Percentiles rank a stretch among this genome's conserved stretches.
These are phyloP conservation scores for Clarireedia sp. DNA, from an alignment of 2,329 filamentous ascomycete genomes.

Conservation along the genomic window DNA sequence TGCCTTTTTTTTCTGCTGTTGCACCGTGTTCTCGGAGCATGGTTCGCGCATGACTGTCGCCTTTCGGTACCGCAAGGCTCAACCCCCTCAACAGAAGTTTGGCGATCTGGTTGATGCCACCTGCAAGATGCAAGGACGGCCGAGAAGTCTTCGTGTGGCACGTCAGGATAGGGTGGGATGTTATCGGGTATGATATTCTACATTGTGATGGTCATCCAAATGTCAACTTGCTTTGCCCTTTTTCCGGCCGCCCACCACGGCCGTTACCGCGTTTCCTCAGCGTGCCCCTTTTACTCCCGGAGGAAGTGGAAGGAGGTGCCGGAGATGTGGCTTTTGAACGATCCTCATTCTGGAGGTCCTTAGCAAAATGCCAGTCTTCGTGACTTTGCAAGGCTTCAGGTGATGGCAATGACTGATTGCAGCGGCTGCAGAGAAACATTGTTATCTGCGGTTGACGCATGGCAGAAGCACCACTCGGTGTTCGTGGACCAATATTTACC, in stretches of 20 bases:
- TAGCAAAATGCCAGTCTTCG: slow-evolving; percentile 90
- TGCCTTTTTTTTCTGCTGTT: background rate
- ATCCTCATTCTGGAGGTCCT: slow-evolving; percentile 60
- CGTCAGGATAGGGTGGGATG: slow-evolving; percentile 18
- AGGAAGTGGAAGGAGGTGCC: slow-evolving; percentile 16
- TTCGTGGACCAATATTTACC: slow-evolving; percentile 25
- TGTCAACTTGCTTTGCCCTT: slow-evolving; percentile 51
- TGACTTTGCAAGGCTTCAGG: slow-evolving; percentile 63
- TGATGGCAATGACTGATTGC: slow-evolving; percentile 51
- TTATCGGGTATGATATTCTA: slow-evolving; percentile 1
- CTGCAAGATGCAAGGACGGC: slow-evolving; percentile 8
- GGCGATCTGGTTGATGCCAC: background rate
- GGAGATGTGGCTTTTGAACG: slow-evolving; percentile 10
- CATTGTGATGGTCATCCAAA: slow-evolving; percentile 34
- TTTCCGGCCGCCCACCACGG: slow-evolving; percentile 34
- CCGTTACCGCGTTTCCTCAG: slow-evolving; percentile 22
- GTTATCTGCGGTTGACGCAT: slow-evolving; percentile 31
- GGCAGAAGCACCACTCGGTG: slow-evolving; percentile 19
- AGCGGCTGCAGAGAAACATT: slow-evolving; percentile 52
- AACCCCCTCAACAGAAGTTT: slow-evolving; percentile 1
- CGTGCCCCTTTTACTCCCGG: slow-evolving; percentile 27
- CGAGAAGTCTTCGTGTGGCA: slow-evolving; percentile 22
- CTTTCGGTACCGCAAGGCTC: background rate
- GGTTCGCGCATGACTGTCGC: background rate
- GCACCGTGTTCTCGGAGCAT: background rate